Conservation (phyloP, 768 basidiomycete genomes). For the Boletus speciosus region DNA sequence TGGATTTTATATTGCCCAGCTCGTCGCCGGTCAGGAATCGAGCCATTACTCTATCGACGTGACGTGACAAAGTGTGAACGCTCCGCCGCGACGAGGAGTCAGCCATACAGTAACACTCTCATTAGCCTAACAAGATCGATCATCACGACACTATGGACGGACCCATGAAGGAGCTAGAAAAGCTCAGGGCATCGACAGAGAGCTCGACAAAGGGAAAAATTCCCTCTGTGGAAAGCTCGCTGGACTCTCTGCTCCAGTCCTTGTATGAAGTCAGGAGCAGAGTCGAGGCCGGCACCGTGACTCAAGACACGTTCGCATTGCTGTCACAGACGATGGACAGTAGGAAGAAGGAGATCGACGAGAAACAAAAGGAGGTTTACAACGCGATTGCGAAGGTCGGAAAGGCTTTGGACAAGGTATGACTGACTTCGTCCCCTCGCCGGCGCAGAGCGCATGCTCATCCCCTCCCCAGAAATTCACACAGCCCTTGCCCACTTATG, state of each 20-base stretch:
- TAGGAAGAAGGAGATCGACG: conserved; percentile 82
- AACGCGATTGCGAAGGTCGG: conserved; percentile 72
- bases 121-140: background rate
- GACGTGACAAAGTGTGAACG: conserved; percentile 21
- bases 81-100: background rate
- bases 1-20: conserved; percentile 67
- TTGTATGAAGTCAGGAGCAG: conserved; percentile 55
- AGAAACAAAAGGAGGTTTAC: conserved; percentile 87
- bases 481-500: conserved; percentile 59
- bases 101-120: background rate
- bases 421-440: conserved; percentile 20
- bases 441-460: conserved; percentile 2
- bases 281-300: conserved; percentile 45
- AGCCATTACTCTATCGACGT: conserved; percentile 43
- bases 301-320: conserved; percentile 46
- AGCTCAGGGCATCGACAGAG: conserved; percentile 63
- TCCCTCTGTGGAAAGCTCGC: conserved; percentile 52
- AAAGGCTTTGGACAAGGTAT: conserved; percentile 88
- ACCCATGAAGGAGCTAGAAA: conserved; percentile 73
- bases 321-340: conserved; percentile 60
- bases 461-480: conserved; percentile 50
- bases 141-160: conserved; percentile 53
- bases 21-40: conserved; percentile 77
- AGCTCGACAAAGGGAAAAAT: conserved; percentile 47
- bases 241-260: conserved; percentile 60